These are phyloP conservation scores for Chrysoporthe cubensis DNA, from an alignment of 2,329 filamentous ascomycete genomes.

Conservation along the genomic window DNA sequence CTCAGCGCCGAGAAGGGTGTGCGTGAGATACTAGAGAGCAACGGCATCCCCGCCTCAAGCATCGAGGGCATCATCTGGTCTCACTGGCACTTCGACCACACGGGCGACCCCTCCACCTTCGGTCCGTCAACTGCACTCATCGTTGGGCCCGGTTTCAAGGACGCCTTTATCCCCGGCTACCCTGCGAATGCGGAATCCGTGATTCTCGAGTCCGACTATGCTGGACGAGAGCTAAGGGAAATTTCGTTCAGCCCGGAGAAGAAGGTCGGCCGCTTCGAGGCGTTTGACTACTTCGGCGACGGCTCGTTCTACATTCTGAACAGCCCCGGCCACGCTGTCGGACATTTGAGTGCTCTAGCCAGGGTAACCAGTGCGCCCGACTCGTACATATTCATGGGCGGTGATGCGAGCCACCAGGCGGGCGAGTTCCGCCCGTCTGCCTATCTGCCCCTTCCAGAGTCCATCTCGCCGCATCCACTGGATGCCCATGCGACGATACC, in stretches of 20 bases:
- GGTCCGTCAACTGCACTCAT: slow-evolving; percentile 32
- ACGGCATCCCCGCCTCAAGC: slow-evolving; percentile 32
- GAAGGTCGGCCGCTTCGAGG: slow-evolving; percentile 22
- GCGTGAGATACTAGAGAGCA: slow-evolving; percentile 43
- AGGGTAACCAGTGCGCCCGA: slow-evolving; percentile 38
- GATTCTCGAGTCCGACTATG: slow-evolving; percentile 35
- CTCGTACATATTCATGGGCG: slow-evolving; percentile 48
- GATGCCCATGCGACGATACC: not conserved
- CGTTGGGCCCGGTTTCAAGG: slow-evolving; percentile 41
- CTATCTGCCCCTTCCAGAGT: slow-evolving; percentile 40
- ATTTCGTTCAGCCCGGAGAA: slow-evolving; percentile 34
- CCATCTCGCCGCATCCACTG: slow-evolving; percentile 46
- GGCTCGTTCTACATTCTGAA: slow-evolving; percentile 16
- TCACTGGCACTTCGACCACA: slow-evolving; percentile 39
- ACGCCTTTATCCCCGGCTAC: slow-evolving; percentile 28
- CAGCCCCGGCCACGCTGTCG: slow-evolving; percentile 16
- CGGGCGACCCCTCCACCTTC: slow-evolving; percentile 35
- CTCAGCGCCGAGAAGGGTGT: slow-evolving; percentile 47
- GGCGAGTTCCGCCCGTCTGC: slow-evolving; percentile 42
- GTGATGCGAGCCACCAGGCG: slow-evolving; percentile 47
- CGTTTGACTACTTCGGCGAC: slow-evolving; percentile 24
- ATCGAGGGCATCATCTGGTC: slow-evolving; percentile 37
- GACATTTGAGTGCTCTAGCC: slow-evolving; percentile 39
- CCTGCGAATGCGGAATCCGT: slow-evolving; percentile 28
- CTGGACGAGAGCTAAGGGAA: slow-evolving; percentile 34